These are phyloP conservation scores for Vanrija sp. DNA, from an alignment of 1,284 basidiomycete genomes.

Conservation along the genomic window DNA sequence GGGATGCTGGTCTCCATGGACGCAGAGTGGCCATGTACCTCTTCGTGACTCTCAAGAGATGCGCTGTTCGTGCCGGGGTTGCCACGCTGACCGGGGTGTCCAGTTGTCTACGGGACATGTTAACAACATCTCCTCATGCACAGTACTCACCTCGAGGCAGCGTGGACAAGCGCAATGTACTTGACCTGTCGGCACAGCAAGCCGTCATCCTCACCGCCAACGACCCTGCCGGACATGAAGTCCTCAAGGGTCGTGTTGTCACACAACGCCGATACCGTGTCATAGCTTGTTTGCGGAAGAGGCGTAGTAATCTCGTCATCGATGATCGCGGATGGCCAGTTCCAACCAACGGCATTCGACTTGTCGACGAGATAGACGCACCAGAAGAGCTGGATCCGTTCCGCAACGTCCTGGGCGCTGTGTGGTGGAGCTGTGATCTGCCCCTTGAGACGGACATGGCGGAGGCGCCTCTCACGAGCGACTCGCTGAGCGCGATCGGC, in stretches of 20 bases:
- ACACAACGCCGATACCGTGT: conserved; percentile 21
- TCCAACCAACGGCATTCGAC: conserved; percentile 16
- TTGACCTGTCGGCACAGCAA: conserved; percentile 21
- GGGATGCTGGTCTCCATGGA: conserved; percentile 4
- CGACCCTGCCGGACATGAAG: conserved; percentile 15
- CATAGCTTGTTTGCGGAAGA: conserved; percentile 37
- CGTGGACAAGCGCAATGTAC: conserved; percentile 22
- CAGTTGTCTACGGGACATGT: conserved; percentile 11
- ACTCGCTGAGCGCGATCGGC: conserved; percentile 11
- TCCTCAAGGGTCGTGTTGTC: conserved; percentile 26
- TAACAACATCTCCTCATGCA: background rate
- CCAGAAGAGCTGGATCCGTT: conserved; percentile 45
- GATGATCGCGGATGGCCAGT: conserved; percentile 24
- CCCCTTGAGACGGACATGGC: conserved; percentile 24
- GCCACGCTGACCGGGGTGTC: conserved; percentile 13
- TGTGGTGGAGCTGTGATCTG: conserved; percentile 22
- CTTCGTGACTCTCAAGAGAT: conserved; percentile 20
- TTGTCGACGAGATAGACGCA: conserved; percentile 28
- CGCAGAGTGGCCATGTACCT: conserved; percentile 24
- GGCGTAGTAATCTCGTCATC: conserved; percentile 43
- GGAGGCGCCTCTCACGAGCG: conserved; percentile 18
- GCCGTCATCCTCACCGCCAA: conserved; percentile 14
- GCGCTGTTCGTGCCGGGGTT: conserved; percentile 15
- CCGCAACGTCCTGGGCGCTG: conserved; percentile 25
- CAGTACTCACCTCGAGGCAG: conserved; percentile 9